Base-by-base conservation (phyloP, 148 eudicot species). In the Cornus kousa region DNA sequence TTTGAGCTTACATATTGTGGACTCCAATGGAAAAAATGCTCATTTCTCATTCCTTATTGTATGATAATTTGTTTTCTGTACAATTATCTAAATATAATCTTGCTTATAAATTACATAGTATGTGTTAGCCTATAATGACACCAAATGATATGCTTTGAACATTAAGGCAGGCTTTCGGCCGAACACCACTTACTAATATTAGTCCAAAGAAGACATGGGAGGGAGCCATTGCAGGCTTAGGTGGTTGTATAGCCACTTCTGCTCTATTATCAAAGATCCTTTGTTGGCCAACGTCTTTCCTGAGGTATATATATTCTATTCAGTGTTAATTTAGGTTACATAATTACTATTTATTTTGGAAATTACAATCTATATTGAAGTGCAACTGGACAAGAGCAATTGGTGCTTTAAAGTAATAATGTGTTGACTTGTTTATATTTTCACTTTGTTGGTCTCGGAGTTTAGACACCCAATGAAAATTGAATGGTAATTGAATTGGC, bases 151-250 rank as follows among this genome's bases (percentile, higher is more conserved):
- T 9, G 2, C 62, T 57, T 50, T 60, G 17, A 78, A 71, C 43
- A 67, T 70, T 50, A 69, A 72, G 88, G 84, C 84, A 96, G 99
- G 91, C 92, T 39, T 92, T 96, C 90, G 99, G 98, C 48, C 87
- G 95, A 80, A 96, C 98, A 60, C 99, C 98, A 14, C 94, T 96
- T 39, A 96, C 79, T 48, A 81, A 72, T 82, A 80, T 96, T 74
- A 96, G 99, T 81, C 99, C 99, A 11, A 96, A 93, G 80, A 96
- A 96, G 85, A 96, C 99, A 62, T 96, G 98, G 99, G 98, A 96
- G 77, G 99, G 99, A 84, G 97, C 95, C 80, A 65, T 88, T 74
- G 82, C 81, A 37, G 99, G 99, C 43, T 85, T 93, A 70, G 89
- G 91, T 78, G 97, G 98, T 74, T 96, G 99, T 78, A 85, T 96